Conservation (phyloP, 306 rosid genomes). For the Ammopiptanthus mongolicus region DNA sequence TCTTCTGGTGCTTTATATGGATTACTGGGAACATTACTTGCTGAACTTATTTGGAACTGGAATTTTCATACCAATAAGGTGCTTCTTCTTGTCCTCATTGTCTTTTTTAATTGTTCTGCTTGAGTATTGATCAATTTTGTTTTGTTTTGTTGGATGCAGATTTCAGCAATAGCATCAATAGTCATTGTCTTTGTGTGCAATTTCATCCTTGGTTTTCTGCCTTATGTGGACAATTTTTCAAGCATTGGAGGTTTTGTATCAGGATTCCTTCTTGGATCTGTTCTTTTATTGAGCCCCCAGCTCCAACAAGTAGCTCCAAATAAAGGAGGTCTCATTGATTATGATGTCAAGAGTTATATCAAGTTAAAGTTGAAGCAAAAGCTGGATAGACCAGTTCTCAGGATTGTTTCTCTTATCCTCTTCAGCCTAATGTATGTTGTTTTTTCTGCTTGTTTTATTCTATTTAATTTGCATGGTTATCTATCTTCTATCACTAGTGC, state of each 20-base stretch:
- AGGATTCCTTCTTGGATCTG: conserved; percentile 84
- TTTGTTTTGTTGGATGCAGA: conserved; percentile 43
- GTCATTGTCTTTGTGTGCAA: conserved; percentile 51
- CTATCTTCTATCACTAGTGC: conserved; percentile 4
- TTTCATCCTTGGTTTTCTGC: conserved; percentile 71
- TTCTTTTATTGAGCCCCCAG: conserved; percentile 49
- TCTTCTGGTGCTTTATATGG: conserved; percentile 82
- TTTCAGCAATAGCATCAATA: conserved; percentile 53
- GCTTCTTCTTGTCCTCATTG: neutral
- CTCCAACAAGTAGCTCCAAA: conserved; percentile 39
- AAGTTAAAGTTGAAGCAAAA: conserved; percentile 52
- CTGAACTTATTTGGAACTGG: conserved; percentile 68
- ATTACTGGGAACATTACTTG: conserved; percentile 73
- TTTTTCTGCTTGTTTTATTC: neutral
- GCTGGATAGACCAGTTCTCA: conserved; percentile 57
- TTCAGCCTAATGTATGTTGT: conserved; percentile 62
- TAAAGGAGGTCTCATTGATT: conserved; percentile 47
- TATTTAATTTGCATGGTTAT: conserved; percentile 13
- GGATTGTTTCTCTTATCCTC: conserved; percentile 58
- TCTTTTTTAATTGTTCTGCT: conserved; percentile 11
- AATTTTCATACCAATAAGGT: conserved; percentile 65
- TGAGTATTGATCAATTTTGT: conserved; percentile 6
- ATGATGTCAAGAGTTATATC: conserved; percentile 41
- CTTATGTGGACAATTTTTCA: conserved; percentile 73
- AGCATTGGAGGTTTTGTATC: conserved; percentile 74